phyloP scores from a whole-genome alignment of 371 early-diverging fungal genomes.

The Syncephalastrum monosporum region DNA sequence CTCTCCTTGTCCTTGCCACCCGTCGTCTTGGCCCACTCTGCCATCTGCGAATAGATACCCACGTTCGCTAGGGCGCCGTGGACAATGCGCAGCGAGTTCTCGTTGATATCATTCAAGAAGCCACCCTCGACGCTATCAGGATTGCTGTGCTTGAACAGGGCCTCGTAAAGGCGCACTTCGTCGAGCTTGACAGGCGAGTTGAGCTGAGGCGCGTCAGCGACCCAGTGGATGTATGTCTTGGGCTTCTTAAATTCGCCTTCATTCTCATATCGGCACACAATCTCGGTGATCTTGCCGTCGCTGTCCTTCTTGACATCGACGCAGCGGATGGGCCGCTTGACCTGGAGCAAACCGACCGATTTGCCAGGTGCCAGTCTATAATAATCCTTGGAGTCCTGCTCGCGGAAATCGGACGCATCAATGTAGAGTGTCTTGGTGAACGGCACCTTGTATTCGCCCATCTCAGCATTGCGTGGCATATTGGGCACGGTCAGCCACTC shows the following conservation, averaged over 20 bases:
- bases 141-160: constrained; percentile 90
- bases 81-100: constrained; percentile 71
- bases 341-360: constrained; percentile 91
- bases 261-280: constrained; percentile 80
- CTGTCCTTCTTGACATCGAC: constrained; percentile 72
- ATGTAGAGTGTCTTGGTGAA: constrained; percentile 92
- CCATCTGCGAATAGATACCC: constrained; percentile 70
- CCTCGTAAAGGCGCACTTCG: constrained; percentile 84
- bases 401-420: constrained; percentile 94
- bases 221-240: constrained; percentile 99
- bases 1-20: constrained; percentile 65
- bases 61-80: constrained; percentile 82
- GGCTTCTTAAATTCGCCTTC: constrained; percentile 75
- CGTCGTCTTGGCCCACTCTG: constrained; percentile 46
- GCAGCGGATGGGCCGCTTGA: constrained; percentile 84
- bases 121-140: constrained; percentile 90
- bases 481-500: constrained; percentile 81
- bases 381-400: constrained; percentile 89
- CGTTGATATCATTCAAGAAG: constrained; percentile 91
- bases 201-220: constrained; percentile 80
- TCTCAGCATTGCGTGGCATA: constrained; percentile 81
- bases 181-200: constrained; percentile 81
- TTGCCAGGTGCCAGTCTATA: constrained; percentile 93
- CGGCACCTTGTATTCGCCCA: constrained; percentile 85
- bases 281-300: constrained; percentile 74